Base-by-base conservation (phyloP, 257 asterid species). In the Linderniella brevidens region DNA sequence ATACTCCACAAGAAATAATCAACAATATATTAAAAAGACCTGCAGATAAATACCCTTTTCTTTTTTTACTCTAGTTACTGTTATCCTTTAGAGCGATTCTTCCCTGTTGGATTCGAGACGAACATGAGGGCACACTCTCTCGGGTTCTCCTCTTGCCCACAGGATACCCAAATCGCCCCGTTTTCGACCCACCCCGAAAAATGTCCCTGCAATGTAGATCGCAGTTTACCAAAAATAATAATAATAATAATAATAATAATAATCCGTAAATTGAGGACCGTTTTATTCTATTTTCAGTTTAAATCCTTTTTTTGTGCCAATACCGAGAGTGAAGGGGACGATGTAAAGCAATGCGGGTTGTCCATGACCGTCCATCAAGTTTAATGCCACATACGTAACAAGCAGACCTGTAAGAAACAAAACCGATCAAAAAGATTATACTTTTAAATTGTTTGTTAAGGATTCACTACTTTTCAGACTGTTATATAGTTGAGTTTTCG, bases 331-430 rank as follows among this genome's bases (percentile, higher is more conserved):
- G 20, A 78, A 78, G 12, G 96, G 93, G 43, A 85, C 93, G 25
- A 85, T 81, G 75, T 85, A 85, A 37, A 85, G 96, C 62, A 85
- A 74, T 12, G 93, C 96, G 4, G 92, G 96, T 59, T 85, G 96
- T 65, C 96, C 93, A 64, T 78, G 93, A 35, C 96, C 96, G 58
- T 85, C 96, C 96, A 81, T 85, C 75, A 81, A 65, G 74, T 85
- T 85, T 55, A 81, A 38, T 9, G 96, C 93, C 9, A 76, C 68
- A 0, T 85, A 81, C 13, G 96, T 78, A 5, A 85, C 58, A 8
- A 85, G 92, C 52, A 85, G 93, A 59, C 96, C 96, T 85, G 74
- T 46, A 25, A 25, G 32, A 25, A 25, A 25, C 3, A 25, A 25
- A 25, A 2, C 32, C 32, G 6, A 25, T 25, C 32, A 6, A 25